Evolutionary conservation across 805 yeast genomes (phyloP), one percentile per base, ranked within the genome.

Genomic region (Ogataea paradorogensis): DNA sequence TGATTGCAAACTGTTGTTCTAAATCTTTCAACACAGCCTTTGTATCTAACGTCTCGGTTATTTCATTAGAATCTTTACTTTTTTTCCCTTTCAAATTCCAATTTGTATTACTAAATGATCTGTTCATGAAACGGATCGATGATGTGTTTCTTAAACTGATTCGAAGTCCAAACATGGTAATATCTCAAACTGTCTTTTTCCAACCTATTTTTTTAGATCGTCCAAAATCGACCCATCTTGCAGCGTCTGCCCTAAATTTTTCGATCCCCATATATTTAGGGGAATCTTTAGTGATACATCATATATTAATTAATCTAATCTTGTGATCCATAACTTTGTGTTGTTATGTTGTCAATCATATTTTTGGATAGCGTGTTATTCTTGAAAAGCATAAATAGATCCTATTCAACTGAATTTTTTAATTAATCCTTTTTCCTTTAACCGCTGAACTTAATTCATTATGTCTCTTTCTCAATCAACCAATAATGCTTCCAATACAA

Each of bases 1-100:
- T 63, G 9, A 63, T 59, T 22, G 73, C 66, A 52, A 77, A 82
- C 35, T 67, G 64, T 2, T 46, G 29, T 25, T 69, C 71, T 13
- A 72, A 62, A 23, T 64, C 71, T 10, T 55, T 57, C 27, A 51
- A 69, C 49, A 55, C 67, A 52, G 38, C 55, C 23, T 57, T 58
- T 9, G 64, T 58, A 26, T 61, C 58, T 3, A 59, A 36, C 5
- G 61, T 55, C 41, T 49, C 60, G 8, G 11, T 20, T 4, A 22
- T 16, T 23, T 37, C 40, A 18, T 25, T 31, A 2, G 49, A 46
- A 15, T 36, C 48, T 15, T 46, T 55, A 7, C 22, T 36, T 7
- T 27, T 36, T 13, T 42, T 42, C 16, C 34, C 47, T 23, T 48
- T 46, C 10, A 27, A 22, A 11, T 8, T 15, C 32, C 27, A 27